phyloP scores from a whole-genome alignment of 2,329 filamentous ascomycete genomes.

The Aspergillus terreus region DNA sequence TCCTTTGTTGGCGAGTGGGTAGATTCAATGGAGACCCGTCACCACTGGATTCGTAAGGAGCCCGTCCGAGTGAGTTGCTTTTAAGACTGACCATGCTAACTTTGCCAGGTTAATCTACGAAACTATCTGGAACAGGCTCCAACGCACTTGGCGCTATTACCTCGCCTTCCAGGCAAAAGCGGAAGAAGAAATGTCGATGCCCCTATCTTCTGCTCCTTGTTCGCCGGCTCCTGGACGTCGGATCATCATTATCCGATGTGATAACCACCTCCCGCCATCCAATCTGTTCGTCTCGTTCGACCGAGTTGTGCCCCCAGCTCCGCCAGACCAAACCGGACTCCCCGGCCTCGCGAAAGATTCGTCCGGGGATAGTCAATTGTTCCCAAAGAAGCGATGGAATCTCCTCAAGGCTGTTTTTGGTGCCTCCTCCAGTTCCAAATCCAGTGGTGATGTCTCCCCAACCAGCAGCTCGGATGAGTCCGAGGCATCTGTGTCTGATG shows the following conservation, averaged over 20 bases:
- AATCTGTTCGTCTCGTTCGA: conserved; percentile 62
- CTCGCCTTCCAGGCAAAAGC: conserved; percentile 68
- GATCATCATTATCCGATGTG: conserved; percentile 84
- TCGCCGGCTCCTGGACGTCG: conserved; percentile 79
- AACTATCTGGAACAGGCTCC: conserved; percentile 63
- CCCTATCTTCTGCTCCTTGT: conserved; percentile 74
- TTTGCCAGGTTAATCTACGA: conserved; percentile 63
- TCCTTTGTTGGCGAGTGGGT: conserved; percentile 85
- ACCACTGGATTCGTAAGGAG: conserved; percentile 64
- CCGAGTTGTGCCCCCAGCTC: conserved; percentile 48
- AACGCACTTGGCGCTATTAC: conserved; percentile 74
- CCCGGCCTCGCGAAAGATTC: conserved; percentile 30
- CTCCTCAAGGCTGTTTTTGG: conserved; percentile 51
- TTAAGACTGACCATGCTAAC: conserved; percentile 7
- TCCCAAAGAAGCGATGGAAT: conserved; percentile 47
- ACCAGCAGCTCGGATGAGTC: conserved; percentile 36
- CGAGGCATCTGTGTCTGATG: conserved; percentile 27
- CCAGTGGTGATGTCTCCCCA: conserved; percentile 40
- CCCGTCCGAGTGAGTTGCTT: neutral
- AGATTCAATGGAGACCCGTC: conserved; percentile 66
- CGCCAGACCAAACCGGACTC: conserved; percentile 26
- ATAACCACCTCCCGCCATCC: conserved; percentile 54
- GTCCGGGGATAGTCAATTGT: conserved; percentile 19
- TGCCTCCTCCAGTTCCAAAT: conserved; percentile 41
- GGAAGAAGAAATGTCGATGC: conserved; percentile 52